Conservation (phyloP, 1,284 basidiomycete species). For the Hemileia vastatrix region DNA sequence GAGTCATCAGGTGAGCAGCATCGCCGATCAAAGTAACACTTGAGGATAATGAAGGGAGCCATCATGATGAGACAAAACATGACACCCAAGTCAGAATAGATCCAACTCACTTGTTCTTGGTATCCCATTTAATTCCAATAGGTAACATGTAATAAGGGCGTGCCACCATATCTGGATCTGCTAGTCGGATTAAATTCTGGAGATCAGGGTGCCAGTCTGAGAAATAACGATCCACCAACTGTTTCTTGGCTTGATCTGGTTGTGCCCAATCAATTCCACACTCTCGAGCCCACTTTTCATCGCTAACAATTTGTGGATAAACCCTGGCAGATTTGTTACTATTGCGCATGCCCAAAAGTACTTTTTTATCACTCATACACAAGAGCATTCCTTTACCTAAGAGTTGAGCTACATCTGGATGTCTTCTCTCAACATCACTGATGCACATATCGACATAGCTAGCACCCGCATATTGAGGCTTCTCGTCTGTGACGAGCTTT, state of each 20-base stretch:
- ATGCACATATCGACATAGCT: constrained; percentile 41
- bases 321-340: constrained; percentile 41
- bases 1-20: constrained; percentile 52
- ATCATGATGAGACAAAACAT: too few relatives aligned
- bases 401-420: constrained; percentile 35
- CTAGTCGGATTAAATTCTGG: too few relatives aligned
- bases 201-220: too few relatives aligned
- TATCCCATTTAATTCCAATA: too few relatives aligned
- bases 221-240: too few relatives aligned
- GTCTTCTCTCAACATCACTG: constrained; percentile 26
- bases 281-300: constrained; percentile 34
- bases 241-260: too few relatives aligned
- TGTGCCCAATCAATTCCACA: constrained; percentile 20
- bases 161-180: too few relatives aligned
- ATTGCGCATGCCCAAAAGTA: constrained; percentile 44
- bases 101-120: too few relatives aligned
- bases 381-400: constrained; percentile 43
- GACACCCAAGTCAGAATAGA: too few relatives aligned
- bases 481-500: constrained; percentile 38
- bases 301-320: constrained; percentile 38
- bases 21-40: constrained; percentile 46
- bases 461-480: constrained; percentile 46
- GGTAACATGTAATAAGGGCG: too few relatives aligned
- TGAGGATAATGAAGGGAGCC: too few relatives aligned
- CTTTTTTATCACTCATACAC: constrained; percentile 35